These are phyloP conservation scores for Petunia hybrid DNA, from an alignment of 305 asterid genomes.

Conservation along the genomic window DNA sequence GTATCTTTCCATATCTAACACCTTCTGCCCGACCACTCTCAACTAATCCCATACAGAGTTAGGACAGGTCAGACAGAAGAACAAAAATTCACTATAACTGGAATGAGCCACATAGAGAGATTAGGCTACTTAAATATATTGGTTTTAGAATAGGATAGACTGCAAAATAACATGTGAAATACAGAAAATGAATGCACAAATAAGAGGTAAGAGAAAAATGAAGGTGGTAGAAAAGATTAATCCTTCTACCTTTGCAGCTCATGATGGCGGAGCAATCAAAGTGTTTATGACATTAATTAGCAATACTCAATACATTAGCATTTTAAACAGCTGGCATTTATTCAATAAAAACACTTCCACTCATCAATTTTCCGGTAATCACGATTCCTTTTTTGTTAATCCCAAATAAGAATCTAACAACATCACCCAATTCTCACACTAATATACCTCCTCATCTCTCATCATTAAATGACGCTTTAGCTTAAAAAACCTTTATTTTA, in stretches of 20 bases:
- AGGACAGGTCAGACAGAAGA: not conserved
- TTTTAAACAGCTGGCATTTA: not conserved
- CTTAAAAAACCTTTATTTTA: not conserved
- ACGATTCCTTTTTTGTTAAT: too few relatives aligned
- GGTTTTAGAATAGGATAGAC: not conserved
- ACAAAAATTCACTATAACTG: not conserved
- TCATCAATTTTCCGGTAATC: not conserved
- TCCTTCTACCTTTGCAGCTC: not conserved
- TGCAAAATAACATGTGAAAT: constrained; percentile 7
- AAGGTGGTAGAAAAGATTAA: not conserved
- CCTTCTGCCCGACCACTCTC: not conserved
- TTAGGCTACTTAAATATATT: not conserved
- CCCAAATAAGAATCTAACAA: too few relatives aligned
- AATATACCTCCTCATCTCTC: constrained; percentile 3
- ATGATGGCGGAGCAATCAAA: constrained; percentile 3
- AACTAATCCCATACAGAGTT: not conserved
- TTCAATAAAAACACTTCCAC: not conserved
- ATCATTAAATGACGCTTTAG: not conserved
- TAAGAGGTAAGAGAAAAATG: constrained; percentile 18
- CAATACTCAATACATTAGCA: not conserved
- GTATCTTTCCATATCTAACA: not conserved
- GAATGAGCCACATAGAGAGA: not conserved
- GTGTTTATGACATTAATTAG: not conserved
- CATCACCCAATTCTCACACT: not conserved
- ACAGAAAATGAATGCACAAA: constrained; percentile 7